phyloP scores from a whole-genome alignment of 768 basidiomycete species.

The Lactifluus volemus region DNA sequence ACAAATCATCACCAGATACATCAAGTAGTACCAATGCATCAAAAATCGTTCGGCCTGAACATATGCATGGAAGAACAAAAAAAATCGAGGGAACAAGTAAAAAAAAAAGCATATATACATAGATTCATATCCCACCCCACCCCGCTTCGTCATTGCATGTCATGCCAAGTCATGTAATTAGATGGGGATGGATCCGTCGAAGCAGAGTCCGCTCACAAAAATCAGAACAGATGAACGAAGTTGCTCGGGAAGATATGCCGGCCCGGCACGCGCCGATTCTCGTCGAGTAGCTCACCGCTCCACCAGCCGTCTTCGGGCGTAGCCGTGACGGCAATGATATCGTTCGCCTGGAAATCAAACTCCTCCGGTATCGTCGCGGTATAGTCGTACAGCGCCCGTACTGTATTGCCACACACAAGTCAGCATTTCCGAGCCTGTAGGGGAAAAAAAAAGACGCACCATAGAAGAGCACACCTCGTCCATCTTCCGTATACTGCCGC shows the following conservation, averaged over 20 bases:
- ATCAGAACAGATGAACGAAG: constrained; percentile 71
- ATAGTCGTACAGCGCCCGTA: constrained; percentile 88
- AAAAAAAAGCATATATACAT: neutral
- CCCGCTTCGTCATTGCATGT: neutral
- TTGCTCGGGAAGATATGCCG: constrained; percentile 83
- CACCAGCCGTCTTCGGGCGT: constrained; percentile 98
- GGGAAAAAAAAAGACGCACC: constrained; percentile 40
- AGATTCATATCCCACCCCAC: neutral
- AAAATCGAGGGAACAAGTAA: neutral
- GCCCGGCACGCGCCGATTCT: constrained; percentile 58
- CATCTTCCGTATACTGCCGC: constrained; percentile 74
- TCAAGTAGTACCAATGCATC: too few relatives aligned
- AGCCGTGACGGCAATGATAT: constrained; percentile 90
- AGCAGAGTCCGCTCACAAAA: neutral
- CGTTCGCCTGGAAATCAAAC: constrained; percentile 92
- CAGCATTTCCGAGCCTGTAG: constrained; percentile 5
- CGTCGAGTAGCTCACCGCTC: constrained; percentile 83
- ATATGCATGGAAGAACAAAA: too few relatives aligned
- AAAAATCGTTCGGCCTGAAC: too few relatives aligned
- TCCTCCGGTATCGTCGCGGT: constrained; percentile 80
- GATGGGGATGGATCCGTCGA: neutral
- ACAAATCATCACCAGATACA: too few relatives aligned
- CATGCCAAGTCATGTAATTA: neutral
- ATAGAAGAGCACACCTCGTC: constrained; percentile 77
- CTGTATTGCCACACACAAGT: constrained; percentile 29